Conservation (phyloP, 2,329 filamentous ascomycete species). For the Penicillium hordei region DNA sequence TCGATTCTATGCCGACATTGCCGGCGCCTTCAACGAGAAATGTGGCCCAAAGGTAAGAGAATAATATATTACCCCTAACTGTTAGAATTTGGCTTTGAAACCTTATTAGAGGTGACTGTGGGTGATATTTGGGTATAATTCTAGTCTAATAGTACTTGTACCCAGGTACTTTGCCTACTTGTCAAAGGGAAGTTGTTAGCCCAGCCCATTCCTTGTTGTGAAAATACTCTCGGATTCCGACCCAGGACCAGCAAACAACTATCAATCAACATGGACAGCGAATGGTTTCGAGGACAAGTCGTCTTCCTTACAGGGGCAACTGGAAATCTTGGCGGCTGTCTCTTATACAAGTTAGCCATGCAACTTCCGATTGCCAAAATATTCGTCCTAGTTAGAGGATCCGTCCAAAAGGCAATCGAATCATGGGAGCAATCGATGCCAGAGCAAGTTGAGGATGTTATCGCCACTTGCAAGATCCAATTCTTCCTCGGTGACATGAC, state of each 20-base stretch:
- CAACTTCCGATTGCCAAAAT: constrained; percentile 19
- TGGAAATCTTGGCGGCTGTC: constrained; percentile 18
- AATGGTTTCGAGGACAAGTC: constrained; percentile 16
- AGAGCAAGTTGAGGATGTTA: constrained; percentile 19
- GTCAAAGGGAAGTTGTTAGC: too few species aligned
- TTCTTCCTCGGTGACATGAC: constrained; percentile 22
- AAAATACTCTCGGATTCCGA: background rate
- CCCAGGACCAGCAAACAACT: too few species aligned
- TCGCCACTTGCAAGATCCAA: constrained; percentile 20
- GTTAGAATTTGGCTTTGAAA: background rate
- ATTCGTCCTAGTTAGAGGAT: constrained; percentile 15
- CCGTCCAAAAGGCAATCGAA: constrained; percentile 7
- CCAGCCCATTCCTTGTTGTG: background rate
- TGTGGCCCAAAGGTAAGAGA: background rate
- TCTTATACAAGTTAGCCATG: constrained; percentile 20
- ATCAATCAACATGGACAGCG: background rate
- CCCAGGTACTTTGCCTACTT: too few species aligned
- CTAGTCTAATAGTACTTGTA: background rate
- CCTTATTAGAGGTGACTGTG: background rate
- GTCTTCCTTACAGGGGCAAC: constrained; percentile 22
- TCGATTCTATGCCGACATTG: background rate
- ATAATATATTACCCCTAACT: too few species aligned
- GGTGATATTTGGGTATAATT: background rate
- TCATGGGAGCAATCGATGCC: constrained; percentile 21
- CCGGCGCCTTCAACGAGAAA: background rate